Evolutionary conservation across 2,329 filamentous ascomycete genomes (phyloP), one percentile per base, ranked within the genome.

Genomic region (Hypocreales sp.): DNA sequence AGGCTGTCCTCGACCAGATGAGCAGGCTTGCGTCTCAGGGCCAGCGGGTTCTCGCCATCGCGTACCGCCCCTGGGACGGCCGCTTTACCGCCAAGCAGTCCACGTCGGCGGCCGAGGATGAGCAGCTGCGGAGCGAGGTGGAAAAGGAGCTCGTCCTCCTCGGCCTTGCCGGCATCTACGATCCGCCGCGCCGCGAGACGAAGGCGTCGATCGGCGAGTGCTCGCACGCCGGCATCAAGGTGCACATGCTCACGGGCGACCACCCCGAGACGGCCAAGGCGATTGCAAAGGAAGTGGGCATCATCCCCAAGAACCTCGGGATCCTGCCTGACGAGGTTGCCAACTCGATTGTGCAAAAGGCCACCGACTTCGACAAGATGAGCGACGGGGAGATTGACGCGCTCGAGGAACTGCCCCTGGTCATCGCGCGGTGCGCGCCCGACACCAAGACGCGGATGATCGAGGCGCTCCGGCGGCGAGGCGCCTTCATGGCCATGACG

Each of bases 401-500:
- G 1, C 58, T 92, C 11, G 73, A 77, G 5, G 71, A 82, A 22
- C 58, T 92, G 3, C 82, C 82, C 3, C 60, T 87, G 1, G 83
- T 92, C 7, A 76, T 92, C 33, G 82, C 83, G 20, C 75, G 83
- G 20, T 92, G 82, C 46, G 79, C 80, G 1, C 83, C 84, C 0
- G 72, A 79, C 32, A 92, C 83, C 21, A 92, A 92, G 55, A 82
- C 83, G 5, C 74, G 81, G 32, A 92, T 92, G 82, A 86, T 92
- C 27, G 80, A 86, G 39, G 82, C 83, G 5, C 67, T 92, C 11
- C 79, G 86, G 37, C 72, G 83, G 11, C 75, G 82, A 22, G 64
- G 68, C 14, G 67, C 68, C 13, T 87, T 79, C 50, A 81, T 77
- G 49, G 81, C 81, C 32, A 90, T 92, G 81, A 90, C 81, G 12